Percentiles rank a stretch among this genome's conserved stretches.
Conservation (phyloP, 345 rosid genomes). For the Lepidium africanum region DNA sequence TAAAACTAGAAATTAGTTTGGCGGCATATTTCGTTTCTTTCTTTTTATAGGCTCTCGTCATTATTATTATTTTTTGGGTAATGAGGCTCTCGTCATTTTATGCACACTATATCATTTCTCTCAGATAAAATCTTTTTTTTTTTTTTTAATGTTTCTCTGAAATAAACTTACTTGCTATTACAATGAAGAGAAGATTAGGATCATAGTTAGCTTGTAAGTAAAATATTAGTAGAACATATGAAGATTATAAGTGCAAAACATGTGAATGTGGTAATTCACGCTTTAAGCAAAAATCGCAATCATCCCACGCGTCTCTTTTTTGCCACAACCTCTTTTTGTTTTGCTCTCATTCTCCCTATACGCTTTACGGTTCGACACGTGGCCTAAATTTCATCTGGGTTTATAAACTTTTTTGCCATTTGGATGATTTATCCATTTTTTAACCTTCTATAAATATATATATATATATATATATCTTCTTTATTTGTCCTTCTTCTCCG, state of each 20-base stretch:
- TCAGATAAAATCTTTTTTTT: no score
- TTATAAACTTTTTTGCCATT: slow-evolving; percentile 5
- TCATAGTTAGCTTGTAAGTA: neutral
- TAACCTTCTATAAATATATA: neutral
- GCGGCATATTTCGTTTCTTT: no score
- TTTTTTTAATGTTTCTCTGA: no score
- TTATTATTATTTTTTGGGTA: no score
- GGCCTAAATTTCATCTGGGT: neutral
- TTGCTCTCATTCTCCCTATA: neutral
- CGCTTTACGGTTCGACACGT: neutral
- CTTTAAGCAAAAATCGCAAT: neutral
- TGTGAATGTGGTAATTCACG: slow-evolving; percentile 6
- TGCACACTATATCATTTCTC: no score
- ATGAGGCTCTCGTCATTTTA: no score
- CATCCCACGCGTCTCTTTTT: slow-evolving; percentile 26
- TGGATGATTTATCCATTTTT: slow-evolving; percentile 3
- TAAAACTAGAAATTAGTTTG: no score
- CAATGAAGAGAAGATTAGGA: neutral
- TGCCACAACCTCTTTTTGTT: neutral
- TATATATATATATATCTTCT: neutral
- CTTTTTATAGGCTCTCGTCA: no score
- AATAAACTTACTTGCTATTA: no score
- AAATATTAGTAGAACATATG: neutral
- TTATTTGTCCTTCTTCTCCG: neutral
- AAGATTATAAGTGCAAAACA: neutral